phyloP scores from a whole-genome alignment of 495 filamentous ascomycete genomes.

The Hyaloscypha hepaticicola region DNA sequence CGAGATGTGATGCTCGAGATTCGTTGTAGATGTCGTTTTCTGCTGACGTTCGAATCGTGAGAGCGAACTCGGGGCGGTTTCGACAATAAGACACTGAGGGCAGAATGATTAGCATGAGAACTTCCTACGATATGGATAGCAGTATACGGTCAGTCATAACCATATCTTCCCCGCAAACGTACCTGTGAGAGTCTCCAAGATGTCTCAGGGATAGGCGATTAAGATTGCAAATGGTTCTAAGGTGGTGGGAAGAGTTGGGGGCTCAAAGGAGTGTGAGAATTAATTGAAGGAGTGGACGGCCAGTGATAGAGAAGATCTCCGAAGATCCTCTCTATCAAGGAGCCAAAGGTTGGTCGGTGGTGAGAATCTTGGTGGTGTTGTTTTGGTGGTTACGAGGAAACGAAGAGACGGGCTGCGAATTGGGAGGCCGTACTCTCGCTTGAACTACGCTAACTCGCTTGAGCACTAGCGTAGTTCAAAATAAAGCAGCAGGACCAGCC shows the following conservation, averaged over 20 bases:
- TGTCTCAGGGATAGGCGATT: constrained; percentile 16
- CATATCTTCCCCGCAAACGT: constrained; percentile 5
- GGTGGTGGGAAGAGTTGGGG: not conserved
- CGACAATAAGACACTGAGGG: not conserved
- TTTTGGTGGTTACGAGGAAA: not conserved
- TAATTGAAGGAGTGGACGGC: constrained; percentile 24
- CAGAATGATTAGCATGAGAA: not conserved
- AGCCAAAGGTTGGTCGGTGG: constrained; percentile 4
- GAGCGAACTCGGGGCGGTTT: not conserved
- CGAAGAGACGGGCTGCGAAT: too few species aligned
- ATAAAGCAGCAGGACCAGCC: too few species aligned
- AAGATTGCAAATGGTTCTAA: constrained; percentile 5
- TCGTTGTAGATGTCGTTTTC: not conserved
- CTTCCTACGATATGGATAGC: not conserved
- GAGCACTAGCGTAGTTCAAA: too few species aligned
- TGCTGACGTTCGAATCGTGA: not conserved
- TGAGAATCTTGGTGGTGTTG: not conserved
- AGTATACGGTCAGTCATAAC: not conserved
- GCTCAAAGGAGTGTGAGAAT: constrained; percentile 18
- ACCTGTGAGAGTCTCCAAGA: constrained; percentile 2
- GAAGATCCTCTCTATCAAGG: constrained; percentile 2
- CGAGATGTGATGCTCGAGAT: not conserved
- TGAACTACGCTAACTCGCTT: too few species aligned
- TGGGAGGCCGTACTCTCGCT: too few species aligned
- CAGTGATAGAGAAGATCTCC: constrained; percentile 17